These are phyloP conservation scores for Yamadazyma sp. DNA, from an alignment of 1,139 yeast species.

Conservation along the genomic window DNA sequence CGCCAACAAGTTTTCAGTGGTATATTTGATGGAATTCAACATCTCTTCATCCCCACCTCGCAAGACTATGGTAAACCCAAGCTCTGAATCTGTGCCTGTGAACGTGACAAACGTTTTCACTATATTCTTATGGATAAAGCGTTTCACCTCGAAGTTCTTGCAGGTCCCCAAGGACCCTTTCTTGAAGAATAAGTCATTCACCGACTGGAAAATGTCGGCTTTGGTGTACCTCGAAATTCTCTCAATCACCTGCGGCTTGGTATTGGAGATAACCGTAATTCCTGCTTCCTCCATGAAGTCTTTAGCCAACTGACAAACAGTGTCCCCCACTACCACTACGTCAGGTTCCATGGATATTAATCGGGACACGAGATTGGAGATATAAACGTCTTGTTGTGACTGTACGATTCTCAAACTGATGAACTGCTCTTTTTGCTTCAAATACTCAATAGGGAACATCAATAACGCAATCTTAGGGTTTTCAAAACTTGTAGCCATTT, in stretches of 20 bases:
- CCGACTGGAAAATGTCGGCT: constrained; percentile 68
- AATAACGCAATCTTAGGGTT: constrained; percentile 79
- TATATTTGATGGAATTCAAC: constrained; percentile 69
- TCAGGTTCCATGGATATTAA: constrained; percentile 77
- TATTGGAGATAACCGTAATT: constrained; percentile 74
- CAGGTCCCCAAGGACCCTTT: constrained; percentile 71
- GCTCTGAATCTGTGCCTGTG: constrained; percentile 69
- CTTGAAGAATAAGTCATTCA: constrained; percentile 48
- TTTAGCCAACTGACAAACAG: constrained; percentile 82
- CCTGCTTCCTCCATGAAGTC: constrained; percentile 70
- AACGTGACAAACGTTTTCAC: constrained; percentile 76
- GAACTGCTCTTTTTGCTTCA: constrained; percentile 69
- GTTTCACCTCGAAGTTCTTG: constrained; percentile 65
- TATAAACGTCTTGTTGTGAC: constrained; percentile 85
- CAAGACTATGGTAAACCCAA: constrained; percentile 81
- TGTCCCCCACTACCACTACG: constrained; percentile 75
- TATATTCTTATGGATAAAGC: constrained; percentile 53
- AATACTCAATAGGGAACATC: constrained; percentile 87
- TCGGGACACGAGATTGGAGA: constrained; percentile 78
- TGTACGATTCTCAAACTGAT: constrained; percentile 81
- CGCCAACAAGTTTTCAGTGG: constrained; percentile 77
- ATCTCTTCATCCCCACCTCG: constrained; percentile 71
- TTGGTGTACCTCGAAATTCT: constrained; percentile 77
- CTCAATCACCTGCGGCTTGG: constrained; percentile 81
- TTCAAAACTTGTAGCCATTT: constrained; percentile 64